A percentile compares a stretch with the other conserved stretches of the same genome.
Evolutionary conservation across 2,329 filamentous ascomycete genomes (phyloP).

Genomic region (Fusarium multiceps): DNA sequence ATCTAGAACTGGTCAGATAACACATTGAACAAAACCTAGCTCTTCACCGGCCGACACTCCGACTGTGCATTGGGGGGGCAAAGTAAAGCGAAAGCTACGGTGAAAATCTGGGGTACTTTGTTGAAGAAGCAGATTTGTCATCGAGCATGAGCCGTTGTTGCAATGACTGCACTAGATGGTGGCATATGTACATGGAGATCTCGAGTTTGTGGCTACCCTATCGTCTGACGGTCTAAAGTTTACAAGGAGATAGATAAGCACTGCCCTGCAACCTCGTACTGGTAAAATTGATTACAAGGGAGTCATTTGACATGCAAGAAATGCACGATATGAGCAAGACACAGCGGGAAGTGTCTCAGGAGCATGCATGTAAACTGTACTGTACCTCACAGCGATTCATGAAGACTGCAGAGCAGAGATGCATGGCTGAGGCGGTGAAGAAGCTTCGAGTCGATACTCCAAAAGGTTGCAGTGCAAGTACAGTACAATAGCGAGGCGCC

Average conservation of each 20-base stretch:
- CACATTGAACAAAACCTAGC: conserved; percentile 11
- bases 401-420: conserved; percentile 24
- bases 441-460: background rate
- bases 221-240: conserved; percentile 5
- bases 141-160: conserved; percentile 16
- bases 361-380: conserved; percentile 17
- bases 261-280: background rate
- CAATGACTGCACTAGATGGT: background rate
- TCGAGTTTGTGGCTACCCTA: conserved; percentile 24
- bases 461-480: conserved; percentile 9
- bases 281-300: background rate
- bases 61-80: conserved; percentile 10
- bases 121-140: conserved; percentile 18
- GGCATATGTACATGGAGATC: background rate
- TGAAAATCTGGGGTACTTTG: background rate
- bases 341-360: conserved; percentile 26
- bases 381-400: conserved; percentile 25
- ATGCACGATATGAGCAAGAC: conserved; percentile 24
- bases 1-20: conserved; percentile 36
- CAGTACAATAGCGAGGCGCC: background rate
- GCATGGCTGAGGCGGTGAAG: conserved; percentile 36
- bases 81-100: background rate
- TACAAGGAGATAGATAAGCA: conserved; percentile 17
- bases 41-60: conserved; percentile 5
- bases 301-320: conserved; percentile 20